Conservation (phyloP, 768 basidiomycete species). For the Porphyrellus cyaneotinctus region DNA sequence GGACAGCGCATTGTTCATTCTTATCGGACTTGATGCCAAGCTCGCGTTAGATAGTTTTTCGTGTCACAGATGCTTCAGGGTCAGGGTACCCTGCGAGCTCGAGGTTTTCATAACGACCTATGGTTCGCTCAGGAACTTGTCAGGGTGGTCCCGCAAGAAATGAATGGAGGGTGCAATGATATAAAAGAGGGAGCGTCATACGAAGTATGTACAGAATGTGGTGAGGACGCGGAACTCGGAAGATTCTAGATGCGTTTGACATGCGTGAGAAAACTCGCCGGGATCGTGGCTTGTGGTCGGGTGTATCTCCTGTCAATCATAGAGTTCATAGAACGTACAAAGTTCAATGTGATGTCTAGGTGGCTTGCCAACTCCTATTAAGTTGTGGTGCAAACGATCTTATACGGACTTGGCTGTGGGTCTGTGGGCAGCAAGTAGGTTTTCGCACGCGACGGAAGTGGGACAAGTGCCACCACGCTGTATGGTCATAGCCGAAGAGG, state of each 20-base stretch:
- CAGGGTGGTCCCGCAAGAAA: background rate
- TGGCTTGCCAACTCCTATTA: background rate
- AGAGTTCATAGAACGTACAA: background rate
- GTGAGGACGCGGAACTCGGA: too few species aligned
- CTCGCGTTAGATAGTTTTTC: background rate
- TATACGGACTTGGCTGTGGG: background rate
- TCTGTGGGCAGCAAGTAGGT: too few species aligned
- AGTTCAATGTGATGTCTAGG: slow-evolving; percentile 7
- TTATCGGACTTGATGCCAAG: background rate
- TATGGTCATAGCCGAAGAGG: background rate
- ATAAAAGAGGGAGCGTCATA: background rate
- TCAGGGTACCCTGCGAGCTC: slow-evolving; percentile 17
- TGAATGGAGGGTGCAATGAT: background rate
- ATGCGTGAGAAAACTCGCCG: background rate
- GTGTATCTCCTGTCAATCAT: background rate
- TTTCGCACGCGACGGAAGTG: background rate
- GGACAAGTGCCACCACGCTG: background rate
- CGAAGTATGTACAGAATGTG: too few species aligned
- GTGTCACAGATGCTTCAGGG: slow-evolving; percentile 13
- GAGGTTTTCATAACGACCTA: slow-evolving; percentile 9
- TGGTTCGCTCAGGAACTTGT: background rate
- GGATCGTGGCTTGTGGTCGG: background rate
- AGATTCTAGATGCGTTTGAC: background rate
- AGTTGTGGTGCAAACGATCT: background rate
- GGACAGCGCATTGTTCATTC: slow-evolving; percentile 5